A percentile compares a stretch with the other conserved stretches of the same genome.
phyloP scores from a whole-genome alignment of 2,329 filamentous ascomycete genomes.

The Pyrenochaeta sp. region DNA sequence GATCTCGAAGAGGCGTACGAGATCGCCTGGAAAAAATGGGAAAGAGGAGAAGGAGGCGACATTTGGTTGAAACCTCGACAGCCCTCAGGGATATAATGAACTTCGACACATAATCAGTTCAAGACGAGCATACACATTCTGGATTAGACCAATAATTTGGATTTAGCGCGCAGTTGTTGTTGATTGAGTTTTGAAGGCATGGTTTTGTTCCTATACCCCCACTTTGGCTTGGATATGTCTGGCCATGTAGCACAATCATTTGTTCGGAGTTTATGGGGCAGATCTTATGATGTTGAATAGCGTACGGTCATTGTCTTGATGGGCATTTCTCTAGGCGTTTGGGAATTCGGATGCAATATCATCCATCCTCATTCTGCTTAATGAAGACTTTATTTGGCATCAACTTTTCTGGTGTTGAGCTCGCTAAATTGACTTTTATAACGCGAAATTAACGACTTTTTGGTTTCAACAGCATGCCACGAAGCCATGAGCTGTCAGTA shows the following conservation, averaged over 20 bases:
- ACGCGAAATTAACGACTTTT: too few species aligned
- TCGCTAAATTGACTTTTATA: too few species aligned
- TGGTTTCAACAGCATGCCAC: too few species aligned
- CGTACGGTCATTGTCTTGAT: conserved; percentile 1
- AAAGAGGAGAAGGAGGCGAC: conserved; percentile 85
- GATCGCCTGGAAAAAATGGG: conserved; percentile 89
- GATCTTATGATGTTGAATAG: not conserved
- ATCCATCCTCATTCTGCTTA: too few species aligned
- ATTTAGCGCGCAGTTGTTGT: conserved; percentile 19
- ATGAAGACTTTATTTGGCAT: too few species aligned
- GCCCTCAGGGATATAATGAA: not conserved
- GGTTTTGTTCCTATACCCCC: not conserved
- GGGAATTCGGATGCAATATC: not conserved
- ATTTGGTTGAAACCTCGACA: conserved; percentile 71
- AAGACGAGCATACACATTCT: conserved; percentile 1
- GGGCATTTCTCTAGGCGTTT: conserved; percentile 9
- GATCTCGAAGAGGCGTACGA: conserved; percentile 91
- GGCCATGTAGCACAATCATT: conserved; percentile 4
- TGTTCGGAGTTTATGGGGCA: not conserved
- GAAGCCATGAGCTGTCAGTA: too few species aligned
- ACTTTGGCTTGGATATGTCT: not conserved
- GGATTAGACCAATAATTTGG: conserved; percentile 7
- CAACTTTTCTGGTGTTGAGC: too few species aligned
- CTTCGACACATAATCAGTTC: not conserved
- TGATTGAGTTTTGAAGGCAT: not conserved